Evolutionary conservation across 169 alveolate species (phyloP), one percentile per base, ranked within the genome.

Genomic region (Eimeria sp.): DNA sequence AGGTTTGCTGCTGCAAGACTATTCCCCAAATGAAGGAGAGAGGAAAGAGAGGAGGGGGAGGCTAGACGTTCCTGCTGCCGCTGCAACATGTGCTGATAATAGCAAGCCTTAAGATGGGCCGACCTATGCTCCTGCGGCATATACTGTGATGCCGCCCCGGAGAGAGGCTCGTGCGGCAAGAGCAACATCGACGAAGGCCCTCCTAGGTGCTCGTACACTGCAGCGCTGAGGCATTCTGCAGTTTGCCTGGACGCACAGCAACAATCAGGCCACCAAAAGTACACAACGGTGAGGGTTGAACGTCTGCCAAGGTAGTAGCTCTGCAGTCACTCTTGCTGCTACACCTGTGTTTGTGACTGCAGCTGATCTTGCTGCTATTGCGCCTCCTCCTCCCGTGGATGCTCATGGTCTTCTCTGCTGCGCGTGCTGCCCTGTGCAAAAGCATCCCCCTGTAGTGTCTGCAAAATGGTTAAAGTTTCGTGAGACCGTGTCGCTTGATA

Each of bases 171-270:
- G 80, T 85, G 91, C 72, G 60, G 91, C 76, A 85, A 33, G 46
- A 85, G 25, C 91, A 85, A 85, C 16, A 62, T 3, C 66, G 91
- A 85, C 37, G 78, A 85, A 27, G 91, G 16, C 60, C 91, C 91
- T 62, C 91, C 91, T 62, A 85, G 91, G 64, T 85, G 76, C 62
- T 62, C 91, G 78, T 85, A 85, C 60, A 85, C 91, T 33, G 91
- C 91, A 85, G 76, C 52, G 80, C 91, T 85, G 23, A 85, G 78
- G 52, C 80, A 85, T 60, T 85, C 91, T 64, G 91, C 91, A 49
- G 62, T 85, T 43, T 58, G 43, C 18, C 91, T 85, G 78, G 25
- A 85, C 74, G 82, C 52, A 49, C 46, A 54, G 58, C 77, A 85
- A 0, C 91, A 60, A 33, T 16, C 25, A 37, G 6, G 54, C n/a